These are phyloP conservation scores for Gynostemma pentaphyllum DNA, from an alignment of 306 rosid species.

Conservation along the genomic window DNA sequence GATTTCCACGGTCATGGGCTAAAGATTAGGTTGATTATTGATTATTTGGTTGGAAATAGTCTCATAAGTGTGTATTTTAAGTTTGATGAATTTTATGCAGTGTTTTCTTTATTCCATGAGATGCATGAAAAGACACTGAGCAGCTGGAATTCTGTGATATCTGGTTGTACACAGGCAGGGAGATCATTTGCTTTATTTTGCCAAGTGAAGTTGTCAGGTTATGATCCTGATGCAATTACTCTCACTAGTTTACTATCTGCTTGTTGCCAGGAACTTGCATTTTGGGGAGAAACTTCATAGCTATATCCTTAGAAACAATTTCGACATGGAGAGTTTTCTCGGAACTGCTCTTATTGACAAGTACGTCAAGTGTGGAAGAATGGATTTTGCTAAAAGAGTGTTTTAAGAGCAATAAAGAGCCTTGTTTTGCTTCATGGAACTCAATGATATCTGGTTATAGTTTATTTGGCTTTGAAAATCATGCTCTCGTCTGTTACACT, in stretches of 20 bases:
- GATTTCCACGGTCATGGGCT: slow-evolving; percentile 56
- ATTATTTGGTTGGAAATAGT: slow-evolving; percentile 44
- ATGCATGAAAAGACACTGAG: too few species aligned
- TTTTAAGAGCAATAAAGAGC: slow-evolving; percentile 42
- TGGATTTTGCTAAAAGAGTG: slow-evolving; percentile 53
- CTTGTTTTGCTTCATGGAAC: slow-evolving; percentile 65
- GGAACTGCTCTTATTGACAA: slow-evolving; percentile 70
- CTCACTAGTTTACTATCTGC: slow-evolving; percentile 59
- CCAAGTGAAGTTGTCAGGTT: slow-evolving; percentile 44
- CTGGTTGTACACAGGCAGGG: slow-evolving; percentile 64
- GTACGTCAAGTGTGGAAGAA: slow-evolving; percentile 73
- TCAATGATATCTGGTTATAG: slow-evolving; percentile 72
- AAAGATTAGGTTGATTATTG: slow-evolving; percentile 46
- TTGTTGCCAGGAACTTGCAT: slow-evolving; percentile 69
- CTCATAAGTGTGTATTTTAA: slow-evolving; percentile 69
- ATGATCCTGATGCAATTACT: slow-evolving; percentile 50
- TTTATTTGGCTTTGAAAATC: slow-evolving; percentile 47
- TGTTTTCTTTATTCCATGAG: slow-evolving; percentile 45
- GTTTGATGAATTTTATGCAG: too few species aligned
- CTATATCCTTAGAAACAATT: too few species aligned
- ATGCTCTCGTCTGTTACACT: slow-evolving; percentile 51
- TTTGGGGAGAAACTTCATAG: too few species aligned
- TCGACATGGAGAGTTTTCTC: slow-evolving; percentile 41
- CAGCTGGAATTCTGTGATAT: too few species aligned
- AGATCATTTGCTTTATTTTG: slow-evolving; percentile 40